Base-by-base conservation (phyloP, 441 rosid species). In the Croton laevigatus region DNA sequence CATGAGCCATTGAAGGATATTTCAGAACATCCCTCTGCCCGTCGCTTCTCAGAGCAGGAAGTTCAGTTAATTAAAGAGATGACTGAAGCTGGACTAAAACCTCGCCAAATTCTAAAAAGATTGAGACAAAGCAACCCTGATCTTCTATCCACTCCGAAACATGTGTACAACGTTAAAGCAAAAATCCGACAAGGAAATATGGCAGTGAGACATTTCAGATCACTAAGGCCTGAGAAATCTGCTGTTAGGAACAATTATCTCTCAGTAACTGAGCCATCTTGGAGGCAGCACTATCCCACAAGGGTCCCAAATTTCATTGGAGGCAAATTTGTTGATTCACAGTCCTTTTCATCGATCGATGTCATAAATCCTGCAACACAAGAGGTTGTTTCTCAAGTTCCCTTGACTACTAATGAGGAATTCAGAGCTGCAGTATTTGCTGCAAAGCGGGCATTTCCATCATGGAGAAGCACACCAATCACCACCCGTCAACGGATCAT, bases 291-390 rank as follows among this genome's bases (percentile, higher is more conserved):
- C 42, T 71, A 73, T 44, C 88, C 90, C 48, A 79, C 69, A 77
- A 83, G 87, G 64, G 93, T 91, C 62, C 97, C 93, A 59, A 93
- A 93, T 84, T 87, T 93, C 65, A 88, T 93, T 34, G 94, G 91
- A 73, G 98, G 98, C 27, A 75, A 85, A 76, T 90, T 93, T 78
- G 85, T 87, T 75, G 87, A 89, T 34, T 93, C 98, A 13, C 80
- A 79, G 59, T 79, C 97, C 42, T 78, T 82, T 51, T 69, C 87
- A 1, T 53, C 60, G 67, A 80, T 91, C 20, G 96, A 91, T 82
- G 96, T 93, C 49, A 76, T 87, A 71, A 91, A 93, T 72, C 98
- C 97, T 49, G 98, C 98, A 27, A 94, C 98, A 5, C 98, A 91
- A 81, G 84, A 87, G 76, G 89, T 89, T 80, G 91, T 94, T 74